Evolutionary conservation across 1,284 basidiomycete genomes (phyloP).

Genomic region (Leccinum ponderosum): DNA sequence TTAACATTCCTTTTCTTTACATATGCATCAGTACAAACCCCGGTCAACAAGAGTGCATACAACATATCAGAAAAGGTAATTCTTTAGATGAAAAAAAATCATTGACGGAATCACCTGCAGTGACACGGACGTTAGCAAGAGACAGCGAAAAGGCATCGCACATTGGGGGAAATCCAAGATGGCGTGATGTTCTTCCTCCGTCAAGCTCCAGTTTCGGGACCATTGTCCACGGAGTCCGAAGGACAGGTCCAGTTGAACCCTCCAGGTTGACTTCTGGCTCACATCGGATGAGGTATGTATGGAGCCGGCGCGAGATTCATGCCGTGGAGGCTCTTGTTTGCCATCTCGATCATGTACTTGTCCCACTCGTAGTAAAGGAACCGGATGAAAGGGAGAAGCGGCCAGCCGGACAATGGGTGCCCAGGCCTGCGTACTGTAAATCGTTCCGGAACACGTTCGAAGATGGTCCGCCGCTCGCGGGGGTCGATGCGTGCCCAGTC

Average conservation of each 20-base stretch:
- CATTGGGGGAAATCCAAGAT: background rate
- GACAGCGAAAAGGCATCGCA: background rate
- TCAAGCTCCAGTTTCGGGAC: background rate
- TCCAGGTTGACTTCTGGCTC: background rate
- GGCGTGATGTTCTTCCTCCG: background rate
- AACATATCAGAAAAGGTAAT: background rate
- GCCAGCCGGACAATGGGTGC: background rate
- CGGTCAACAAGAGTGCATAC: constrained; percentile 7
- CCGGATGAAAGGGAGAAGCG: constrained; percentile 12
- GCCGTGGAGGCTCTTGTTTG: constrained; percentile 4
- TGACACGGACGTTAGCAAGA: background rate
- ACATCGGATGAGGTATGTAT: background rate
- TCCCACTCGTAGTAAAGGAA: constrained; percentile 27
- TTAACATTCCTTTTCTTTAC: too few relatives aligned
- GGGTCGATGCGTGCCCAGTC: constrained; percentile 17
- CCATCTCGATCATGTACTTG: constrained; percentile 15
- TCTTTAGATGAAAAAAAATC: background rate
- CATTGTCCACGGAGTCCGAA: background rate
- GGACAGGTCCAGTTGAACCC: background rate
- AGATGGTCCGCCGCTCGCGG: constrained; percentile 5
- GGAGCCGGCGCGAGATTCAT: background rate
- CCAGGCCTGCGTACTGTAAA: background rate
- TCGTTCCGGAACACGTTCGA: background rate
- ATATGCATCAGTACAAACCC: constrained; percentile 15
- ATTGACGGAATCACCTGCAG: too few relatives aligned